These are phyloP conservation scores for Trypanosoma boissoni DNA, from an alignment of 208 protist genomes.

Conservation along the genomic window DNA sequence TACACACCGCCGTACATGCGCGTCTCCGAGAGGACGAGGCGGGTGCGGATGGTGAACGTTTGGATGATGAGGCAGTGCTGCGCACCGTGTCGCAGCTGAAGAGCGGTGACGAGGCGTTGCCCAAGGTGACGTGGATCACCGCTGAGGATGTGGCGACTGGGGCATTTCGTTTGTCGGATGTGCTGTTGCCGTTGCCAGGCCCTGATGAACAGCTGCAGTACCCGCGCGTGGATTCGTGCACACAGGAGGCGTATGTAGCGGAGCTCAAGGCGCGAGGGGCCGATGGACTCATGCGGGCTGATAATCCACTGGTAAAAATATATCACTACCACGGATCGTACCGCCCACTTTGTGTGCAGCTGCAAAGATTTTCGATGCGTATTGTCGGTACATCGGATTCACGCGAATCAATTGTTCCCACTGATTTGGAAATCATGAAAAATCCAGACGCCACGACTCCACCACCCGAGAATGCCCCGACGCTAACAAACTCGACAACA, in stretches of 20 bases:
- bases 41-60: slow-evolving; percentile 2
- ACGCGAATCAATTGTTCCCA: slow-evolving; percentile 50
- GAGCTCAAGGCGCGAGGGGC: slow-evolving; percentile 28
- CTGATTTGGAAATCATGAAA: slow-evolving; percentile 78
- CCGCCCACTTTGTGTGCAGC: slow-evolving; percentile 55
- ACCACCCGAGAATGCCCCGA: no score
- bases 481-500: no score
- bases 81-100: background rate
- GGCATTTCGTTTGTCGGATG: slow-evolving; percentile 72
- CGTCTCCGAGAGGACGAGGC: background rate
- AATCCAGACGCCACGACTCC: no score
- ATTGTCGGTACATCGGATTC: slow-evolving; percentile 27
- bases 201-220: slow-evolving; percentile 68
- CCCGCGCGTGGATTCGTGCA: slow-evolving; percentile 48
- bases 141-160: slow-evolving; percentile 49
- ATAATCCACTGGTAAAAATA: slow-evolving; percentile 56
- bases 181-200: slow-evolving; percentile 91
- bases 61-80: slow-evolving; percentile 1
- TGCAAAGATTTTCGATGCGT: slow-evolving; percentile 36
- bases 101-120: slow-evolving; percentile 25
- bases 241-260: slow-evolving; percentile 47
- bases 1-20: slow-evolving; percentile 26
- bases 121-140: slow-evolving; percentile 50
- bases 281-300: slow-evolving; percentile 28
- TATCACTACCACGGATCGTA: slow-evolving; percentile 92